Conservation (phyloP, 2,329 filamentous ascomycete genomes). For the Ophiostoma angusticollis region DNA sequence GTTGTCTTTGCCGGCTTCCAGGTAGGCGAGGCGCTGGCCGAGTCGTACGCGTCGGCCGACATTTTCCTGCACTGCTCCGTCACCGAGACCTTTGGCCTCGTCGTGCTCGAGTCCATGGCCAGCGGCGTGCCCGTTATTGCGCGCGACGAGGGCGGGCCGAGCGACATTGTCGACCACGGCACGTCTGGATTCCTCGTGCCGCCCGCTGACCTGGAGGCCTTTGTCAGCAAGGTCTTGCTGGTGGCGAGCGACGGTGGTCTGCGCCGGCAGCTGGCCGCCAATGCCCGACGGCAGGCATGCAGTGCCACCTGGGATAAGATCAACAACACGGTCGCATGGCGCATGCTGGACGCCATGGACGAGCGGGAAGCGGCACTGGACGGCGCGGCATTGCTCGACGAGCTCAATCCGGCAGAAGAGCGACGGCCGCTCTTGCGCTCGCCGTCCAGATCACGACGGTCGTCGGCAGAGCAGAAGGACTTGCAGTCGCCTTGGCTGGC, state of each 20-base stretch:
- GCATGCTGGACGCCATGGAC: constrained; percentile 42
- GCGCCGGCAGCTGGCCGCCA: constrained; percentile 31
- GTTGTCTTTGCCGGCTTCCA: constrained; percentile 57
- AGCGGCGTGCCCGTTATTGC: constrained; percentile 57
- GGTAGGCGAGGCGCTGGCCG: constrained; percentile 46
- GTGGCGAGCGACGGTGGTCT: constrained; percentile 33
- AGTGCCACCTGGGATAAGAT: constrained; percentile 60
- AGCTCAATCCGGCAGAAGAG: not conserved
- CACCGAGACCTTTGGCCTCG: constrained; percentile 59
- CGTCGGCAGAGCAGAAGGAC: constrained; percentile 1
- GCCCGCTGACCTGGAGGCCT: constrained; percentile 44
- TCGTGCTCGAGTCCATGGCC: constrained; percentile 59
- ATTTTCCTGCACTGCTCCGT: constrained; percentile 60
- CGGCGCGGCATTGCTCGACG: not conserved
- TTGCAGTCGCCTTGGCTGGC: constrained; percentile 27
- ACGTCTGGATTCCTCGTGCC: constrained; percentile 48
- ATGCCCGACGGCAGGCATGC: constrained; percentile 43
- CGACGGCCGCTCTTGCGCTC: constrained; percentile 7
- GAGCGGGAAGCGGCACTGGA: constrained; percentile 26
- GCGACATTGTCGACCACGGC: constrained; percentile 49
- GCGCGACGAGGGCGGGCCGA: constrained; percentile 55
- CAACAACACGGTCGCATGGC: constrained; percentile 55
- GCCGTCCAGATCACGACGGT: constrained; percentile 4
- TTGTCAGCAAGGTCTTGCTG: constrained; percentile 39
- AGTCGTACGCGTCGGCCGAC: constrained; percentile 54